A percentile compares a stretch with the other conserved stretches of the same genome.
phyloP scores from a whole-genome alignment of 2,329 filamentous ascomycete species.

The Monosporascus sp. region DNA sequence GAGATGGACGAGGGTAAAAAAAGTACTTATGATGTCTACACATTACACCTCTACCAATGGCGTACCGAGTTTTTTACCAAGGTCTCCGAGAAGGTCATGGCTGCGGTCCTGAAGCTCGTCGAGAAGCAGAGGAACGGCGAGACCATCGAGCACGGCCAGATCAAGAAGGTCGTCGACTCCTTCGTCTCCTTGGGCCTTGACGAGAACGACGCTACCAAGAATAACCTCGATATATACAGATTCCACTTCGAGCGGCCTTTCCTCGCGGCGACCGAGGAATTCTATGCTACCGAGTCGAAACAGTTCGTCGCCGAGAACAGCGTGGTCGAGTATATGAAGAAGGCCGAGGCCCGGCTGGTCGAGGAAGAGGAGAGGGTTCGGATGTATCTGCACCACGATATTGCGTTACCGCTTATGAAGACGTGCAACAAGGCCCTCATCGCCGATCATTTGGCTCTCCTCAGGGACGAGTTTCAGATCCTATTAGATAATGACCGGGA shows the following conservation, averaged over 20 bases:
- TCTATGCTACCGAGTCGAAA: slow-evolving; percentile 89
- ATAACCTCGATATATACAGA: slow-evolving; percentile 91
- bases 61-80: slow-evolving; percentile 82
- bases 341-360: slow-evolving; percentile 80
- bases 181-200: slow-evolving; percentile 94
- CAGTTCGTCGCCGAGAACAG: slow-evolving; percentile 95
- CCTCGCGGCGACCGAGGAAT: slow-evolving; percentile 73
- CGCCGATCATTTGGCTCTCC: slow-evolving; percentile 74
- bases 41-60: slow-evolving; percentile 92
- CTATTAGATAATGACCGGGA: slow-evolving; percentile 90
- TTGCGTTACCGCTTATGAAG: slow-evolving; percentile 76
- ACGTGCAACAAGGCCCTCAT: slow-evolving; percentile 87
- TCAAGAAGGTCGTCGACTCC: slow-evolving; percentile 94
- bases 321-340: slow-evolving; percentile 99
- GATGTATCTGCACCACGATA: slow-evolving; percentile 88
- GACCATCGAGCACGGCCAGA: slow-evolving; percentile 94
- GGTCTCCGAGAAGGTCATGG: slow-evolving; percentile 87
- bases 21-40: slow-evolving; percentile 97
- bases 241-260: slow-evolving; percentile 91
- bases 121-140: slow-evolving; percentile 97
- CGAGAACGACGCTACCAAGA: slow-evolving; percentile 87
- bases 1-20: slow-evolving; percentile 99
- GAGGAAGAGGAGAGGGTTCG: slow-evolving; percentile 93
- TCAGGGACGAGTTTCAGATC: slow-evolving; percentile 92
- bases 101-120: slow-evolving; percentile 86